Percentiles rank a stretch among this genome's conserved stretches.
These are phyloP conservation scores for Lactifluus subvellereus DNA, from an alignment of 768 basidiomycete genomes.

Conservation along the genomic window DNA sequence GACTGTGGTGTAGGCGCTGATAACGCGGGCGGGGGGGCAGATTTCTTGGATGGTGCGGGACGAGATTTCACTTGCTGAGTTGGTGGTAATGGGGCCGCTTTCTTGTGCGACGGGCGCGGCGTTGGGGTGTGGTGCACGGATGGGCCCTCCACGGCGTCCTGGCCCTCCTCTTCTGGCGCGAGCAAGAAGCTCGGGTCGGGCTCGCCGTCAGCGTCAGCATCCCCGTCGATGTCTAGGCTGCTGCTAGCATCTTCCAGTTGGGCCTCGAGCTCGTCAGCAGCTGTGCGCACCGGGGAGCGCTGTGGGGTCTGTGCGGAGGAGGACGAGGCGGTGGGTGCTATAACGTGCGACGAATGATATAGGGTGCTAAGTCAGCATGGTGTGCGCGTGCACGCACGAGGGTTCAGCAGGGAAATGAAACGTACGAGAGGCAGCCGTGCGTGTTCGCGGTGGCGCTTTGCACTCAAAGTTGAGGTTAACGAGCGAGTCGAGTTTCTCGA, in stretches of 20 bases:
- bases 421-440: constrained; percentile 21
- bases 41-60: constrained; percentile 16
- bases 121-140: not conserved
- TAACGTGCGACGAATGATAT: not conserved
- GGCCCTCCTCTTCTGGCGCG: not conserved
- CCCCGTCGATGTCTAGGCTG: constrained; percentile 19
- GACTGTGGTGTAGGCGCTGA: constrained; percentile 20
- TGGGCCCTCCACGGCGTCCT: not conserved
- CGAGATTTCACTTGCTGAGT: constrained; percentile 3
- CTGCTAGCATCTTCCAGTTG: constrained; percentile 23
- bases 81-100: not conserved
- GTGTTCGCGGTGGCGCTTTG: constrained; percentile 5
- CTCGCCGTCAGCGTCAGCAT: constrained; percentile 34
- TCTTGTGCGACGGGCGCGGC: constrained; percentile 4
- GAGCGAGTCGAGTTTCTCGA: constrained; percentile 24
- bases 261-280: constrained; percentile 27
- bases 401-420: not conserved
- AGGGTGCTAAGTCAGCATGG: not conserved
- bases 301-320: constrained; percentile 9
- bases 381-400: not conserved
- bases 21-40: constrained; percentile 16
- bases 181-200: constrained; percentile 27
- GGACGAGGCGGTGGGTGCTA: not conserved
- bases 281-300: constrained; percentile 11
- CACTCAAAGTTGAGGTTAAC: constrained; percentile 20